Conservation (phyloP, 345 rosid genomes). For the Citrus reticulata region DNA sequence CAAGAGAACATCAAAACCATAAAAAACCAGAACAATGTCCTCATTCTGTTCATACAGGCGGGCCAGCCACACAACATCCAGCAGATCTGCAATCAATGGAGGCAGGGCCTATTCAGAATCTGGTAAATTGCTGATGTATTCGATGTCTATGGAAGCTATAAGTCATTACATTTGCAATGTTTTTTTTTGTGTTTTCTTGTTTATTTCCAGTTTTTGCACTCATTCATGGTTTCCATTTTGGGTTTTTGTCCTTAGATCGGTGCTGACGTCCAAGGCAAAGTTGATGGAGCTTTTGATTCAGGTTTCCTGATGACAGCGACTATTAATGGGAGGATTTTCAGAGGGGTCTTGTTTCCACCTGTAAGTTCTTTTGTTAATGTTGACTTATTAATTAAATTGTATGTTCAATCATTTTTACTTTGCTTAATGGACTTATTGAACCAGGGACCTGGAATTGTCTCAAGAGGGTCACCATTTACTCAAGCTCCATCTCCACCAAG, state of each 20-base stretch:
- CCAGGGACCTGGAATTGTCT: slow-evolving; percentile 32
- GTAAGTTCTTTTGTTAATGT: slow-evolving; percentile 30
- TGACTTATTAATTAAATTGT: not conserved
- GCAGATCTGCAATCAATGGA: slow-evolving; percentile 26
- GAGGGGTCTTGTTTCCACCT: slow-evolving; percentile 71
- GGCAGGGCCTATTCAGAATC: slow-evolving; percentile 25
- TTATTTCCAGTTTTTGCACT: too few species aligned
- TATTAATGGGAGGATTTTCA: slow-evolving; percentile 56
- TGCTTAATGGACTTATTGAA: not conserved
- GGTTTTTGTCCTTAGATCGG: slow-evolving; percentile 39
- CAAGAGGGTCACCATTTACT: slow-evolving; percentile 23
- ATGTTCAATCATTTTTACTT: not conserved
- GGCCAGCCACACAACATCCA: slow-evolving; percentile 25
- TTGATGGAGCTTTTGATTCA: slow-evolving; percentile 68
- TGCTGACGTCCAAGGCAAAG: slow-evolving; percentile 62
- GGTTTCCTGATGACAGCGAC: slow-evolving; percentile 66
- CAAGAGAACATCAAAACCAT: slow-evolving; percentile 18
- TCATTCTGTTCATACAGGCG: slow-evolving; percentile 18
- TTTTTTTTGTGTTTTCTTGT: not conserved
- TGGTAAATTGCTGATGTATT: slow-evolving; percentile 31
- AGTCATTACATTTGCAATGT: not conserved
- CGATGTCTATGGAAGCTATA: not conserved
- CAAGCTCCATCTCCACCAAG: slow-evolving; percentile 27
- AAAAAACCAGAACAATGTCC: slow-evolving; percentile 20
- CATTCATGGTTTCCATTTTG: not conserved